Evolutionary conservation across 108 stramenopile species (phyloP).

Genomic region (Mayamaea pseudoterrestris): DNA sequence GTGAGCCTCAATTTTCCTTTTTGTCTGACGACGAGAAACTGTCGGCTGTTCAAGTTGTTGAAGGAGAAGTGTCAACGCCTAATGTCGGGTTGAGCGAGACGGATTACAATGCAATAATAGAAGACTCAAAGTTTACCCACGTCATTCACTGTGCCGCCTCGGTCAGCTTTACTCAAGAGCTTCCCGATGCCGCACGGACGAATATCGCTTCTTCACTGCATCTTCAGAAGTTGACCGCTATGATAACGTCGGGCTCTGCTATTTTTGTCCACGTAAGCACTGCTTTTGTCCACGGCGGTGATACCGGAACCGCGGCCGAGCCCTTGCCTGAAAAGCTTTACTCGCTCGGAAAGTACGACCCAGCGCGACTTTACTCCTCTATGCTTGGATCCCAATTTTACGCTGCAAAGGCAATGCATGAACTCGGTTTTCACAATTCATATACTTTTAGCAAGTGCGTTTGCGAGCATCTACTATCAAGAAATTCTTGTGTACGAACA

Average conservation of each 20-base stretch:
- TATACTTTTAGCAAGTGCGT: constrained; percentile 85
- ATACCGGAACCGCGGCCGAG: constrained; percentile 31
- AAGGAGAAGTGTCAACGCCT: constrained; percentile 52
- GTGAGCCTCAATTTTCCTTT: constrained; percentile 48
- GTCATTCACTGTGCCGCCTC: constrained; percentile 79
- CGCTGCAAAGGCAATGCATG: constrained; percentile 68
- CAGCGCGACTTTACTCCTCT: constrained; percentile 53
- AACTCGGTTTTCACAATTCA: constrained; percentile 67
- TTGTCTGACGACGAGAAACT: constrained; percentile 35
- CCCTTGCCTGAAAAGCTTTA: constrained; percentile 58
- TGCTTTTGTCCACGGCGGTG: constrained; percentile 75
- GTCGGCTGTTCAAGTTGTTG: constrained; percentile 20
- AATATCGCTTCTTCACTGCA: constrained; percentile 68
- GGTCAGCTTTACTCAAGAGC: constrained; percentile 69
- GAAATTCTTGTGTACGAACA: constrained; percentile 29
- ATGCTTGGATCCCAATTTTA: constrained; percentile 65
- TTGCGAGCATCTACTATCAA: constrained; percentile 66
- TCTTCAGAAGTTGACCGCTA: constrained; percentile 39
- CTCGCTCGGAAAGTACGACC: constrained; percentile 40
- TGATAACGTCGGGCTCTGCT: constrained; percentile 4
- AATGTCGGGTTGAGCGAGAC: constrained; percentile 37
- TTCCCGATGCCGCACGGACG: constrained; percentile 58
- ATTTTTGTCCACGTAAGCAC: constrained; percentile 77
- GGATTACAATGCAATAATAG: constrained; percentile 15
- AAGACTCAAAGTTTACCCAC: constrained; percentile 38